phyloP scores from a whole-genome alignment of 139 green algal species.

The Astrephomene gubernaculifera region DNA sequence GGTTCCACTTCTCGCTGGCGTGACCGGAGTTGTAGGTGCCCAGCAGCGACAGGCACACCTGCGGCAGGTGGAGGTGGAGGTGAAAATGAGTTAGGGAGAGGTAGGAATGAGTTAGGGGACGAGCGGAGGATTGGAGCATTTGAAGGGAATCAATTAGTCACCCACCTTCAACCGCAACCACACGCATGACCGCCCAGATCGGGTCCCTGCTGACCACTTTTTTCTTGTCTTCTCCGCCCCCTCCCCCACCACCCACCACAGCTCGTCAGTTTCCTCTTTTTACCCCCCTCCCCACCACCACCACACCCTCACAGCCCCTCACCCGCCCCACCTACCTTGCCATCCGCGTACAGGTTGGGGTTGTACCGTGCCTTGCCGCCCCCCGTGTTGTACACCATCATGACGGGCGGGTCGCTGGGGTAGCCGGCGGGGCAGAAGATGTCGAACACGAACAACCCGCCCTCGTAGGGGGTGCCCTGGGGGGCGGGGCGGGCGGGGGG shows the following conservation, averaged over 20 bases:
- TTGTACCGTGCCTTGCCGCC: slow-evolving; percentile 76
- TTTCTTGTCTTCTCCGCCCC: too few relatives aligned
- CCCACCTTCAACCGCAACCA: too few relatives aligned
- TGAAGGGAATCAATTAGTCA: too few relatives aligned
- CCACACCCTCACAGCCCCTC: background rate
- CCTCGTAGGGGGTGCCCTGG: slow-evolving; percentile 84
- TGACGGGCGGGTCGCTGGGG: slow-evolving; percentile 78
- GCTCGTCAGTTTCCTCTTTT: too few relatives aligned
- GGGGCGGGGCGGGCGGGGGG: too few relatives aligned
- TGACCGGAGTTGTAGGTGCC: slow-evolving; percentile 82
- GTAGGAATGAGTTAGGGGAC: too few relatives aligned
- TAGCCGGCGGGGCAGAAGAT: slow-evolving; percentile 84
- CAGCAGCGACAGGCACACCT: slow-evolving; percentile 86
- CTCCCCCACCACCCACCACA: too few relatives aligned
- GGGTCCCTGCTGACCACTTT: too few relatives aligned
- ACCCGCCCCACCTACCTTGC: slow-evolving; percentile 70
- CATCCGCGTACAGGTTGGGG: slow-evolving; percentile 88
- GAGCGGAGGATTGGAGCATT: too few relatives aligned
- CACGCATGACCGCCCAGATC: too few relatives aligned
- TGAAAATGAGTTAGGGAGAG: too few relatives aligned
- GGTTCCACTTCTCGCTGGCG: slow-evolving; percentile 83
- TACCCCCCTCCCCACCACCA: background rate
- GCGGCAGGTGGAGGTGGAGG: background rate
- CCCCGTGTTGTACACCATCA: slow-evolving; percentile 82
- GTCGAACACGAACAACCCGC: slow-evolving; percentile 88